These are phyloP conservation scores for Cryphonectria nitschkei DNA, from an alignment of 2,329 filamentous ascomycete species.

Conservation along the genomic window DNA sequence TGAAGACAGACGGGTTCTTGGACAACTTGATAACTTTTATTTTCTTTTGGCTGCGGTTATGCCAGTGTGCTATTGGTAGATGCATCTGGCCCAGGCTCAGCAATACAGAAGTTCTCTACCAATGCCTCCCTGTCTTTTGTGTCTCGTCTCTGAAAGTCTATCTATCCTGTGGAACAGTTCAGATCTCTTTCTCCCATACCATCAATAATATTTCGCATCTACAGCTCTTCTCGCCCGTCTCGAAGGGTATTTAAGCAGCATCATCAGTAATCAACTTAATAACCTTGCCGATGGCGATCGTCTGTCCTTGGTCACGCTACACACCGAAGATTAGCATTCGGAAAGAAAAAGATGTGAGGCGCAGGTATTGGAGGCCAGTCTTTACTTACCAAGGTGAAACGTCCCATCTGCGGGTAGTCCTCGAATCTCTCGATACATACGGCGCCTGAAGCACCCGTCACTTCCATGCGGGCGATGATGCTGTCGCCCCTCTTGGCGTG, in stretches of 20 bases:
- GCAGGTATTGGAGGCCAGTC: not conserved
- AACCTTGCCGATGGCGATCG: slow-evolving; percentile 99
- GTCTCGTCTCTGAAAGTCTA: not conserved
- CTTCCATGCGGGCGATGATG: slow-evolving; percentile 90
- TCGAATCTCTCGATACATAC: slow-evolving; percentile 95
- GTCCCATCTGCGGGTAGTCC: slow-evolving; percentile 91
- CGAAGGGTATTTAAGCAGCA: slow-evolving; percentile 31
- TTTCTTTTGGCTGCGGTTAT: not conserved
- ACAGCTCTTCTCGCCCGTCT: no score
- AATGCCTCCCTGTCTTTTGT: not conserved
- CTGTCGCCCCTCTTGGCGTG: slow-evolving; percentile 82
- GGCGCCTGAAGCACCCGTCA: slow-evolving; percentile 80
- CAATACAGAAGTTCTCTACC: not conserved
- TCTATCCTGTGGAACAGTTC: not conserved
- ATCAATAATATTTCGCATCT: not conserved
- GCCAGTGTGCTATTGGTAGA: not conserved
- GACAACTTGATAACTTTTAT: slow-evolving; percentile 11
- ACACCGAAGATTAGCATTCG: slow-evolving; percentile 32
- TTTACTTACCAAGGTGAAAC: slow-evolving; percentile 73
- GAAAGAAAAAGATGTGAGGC: not conserved
- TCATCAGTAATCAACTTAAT: slow-evolving; percentile 73
- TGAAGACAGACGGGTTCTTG: not conserved
- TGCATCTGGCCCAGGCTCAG: not conserved
- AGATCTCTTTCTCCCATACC: not conserved
- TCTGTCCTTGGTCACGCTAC: slow-evolving; percentile 74